phyloP scores from a whole-genome alignment of 2,329 filamentous ascomycete species.

The Scolecobasidium constrictum region DNA sequence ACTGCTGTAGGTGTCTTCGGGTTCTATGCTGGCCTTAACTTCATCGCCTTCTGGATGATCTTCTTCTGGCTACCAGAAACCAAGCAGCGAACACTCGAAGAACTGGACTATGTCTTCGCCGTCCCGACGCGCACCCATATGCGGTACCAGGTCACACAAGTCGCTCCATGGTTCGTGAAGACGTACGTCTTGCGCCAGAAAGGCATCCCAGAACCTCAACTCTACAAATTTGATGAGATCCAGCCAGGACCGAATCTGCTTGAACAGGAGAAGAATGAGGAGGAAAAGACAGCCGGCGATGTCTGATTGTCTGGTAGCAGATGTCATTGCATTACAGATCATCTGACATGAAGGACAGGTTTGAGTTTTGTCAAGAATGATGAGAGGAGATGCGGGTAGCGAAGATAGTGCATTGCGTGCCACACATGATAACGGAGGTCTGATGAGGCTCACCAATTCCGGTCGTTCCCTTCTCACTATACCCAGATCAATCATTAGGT shows the following conservation, averaged over 20 bases:
- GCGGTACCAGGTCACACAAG: conserved; percentile 27
- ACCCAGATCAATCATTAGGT: not conserved
- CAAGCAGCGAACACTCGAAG: conserved; percentile 37
- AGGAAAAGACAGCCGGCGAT: not conserved
- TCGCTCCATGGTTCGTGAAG: conserved; percentile 36
- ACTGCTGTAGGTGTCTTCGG: conserved; percentile 45
- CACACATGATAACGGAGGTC: no score
- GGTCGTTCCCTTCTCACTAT: conserved; percentile 1
- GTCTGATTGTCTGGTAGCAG: conserved; percentile 1
- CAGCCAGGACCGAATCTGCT: not conserved
- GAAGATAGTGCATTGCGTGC: no score
- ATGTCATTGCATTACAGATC: no score
- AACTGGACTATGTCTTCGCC: conserved; percentile 40
- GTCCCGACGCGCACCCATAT: conserved; percentile 31
- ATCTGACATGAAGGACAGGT: no score
- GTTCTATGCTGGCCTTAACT: conserved; percentile 51
- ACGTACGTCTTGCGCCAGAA: conserved; percentile 30
- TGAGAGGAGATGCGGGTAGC: no score
- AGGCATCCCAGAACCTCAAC: conserved; percentile 19
- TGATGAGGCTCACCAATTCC: not conserved
- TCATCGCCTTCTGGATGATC: conserved; percentile 51
- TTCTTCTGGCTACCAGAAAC: conserved; percentile 46
- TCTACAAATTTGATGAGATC: conserved; percentile 26
- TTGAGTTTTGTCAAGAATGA: no score
- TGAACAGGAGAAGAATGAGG: not conserved